Conservation (phyloP, 1,284 basidiomycete genomes). For the Porogramme epimiltina region DNA sequence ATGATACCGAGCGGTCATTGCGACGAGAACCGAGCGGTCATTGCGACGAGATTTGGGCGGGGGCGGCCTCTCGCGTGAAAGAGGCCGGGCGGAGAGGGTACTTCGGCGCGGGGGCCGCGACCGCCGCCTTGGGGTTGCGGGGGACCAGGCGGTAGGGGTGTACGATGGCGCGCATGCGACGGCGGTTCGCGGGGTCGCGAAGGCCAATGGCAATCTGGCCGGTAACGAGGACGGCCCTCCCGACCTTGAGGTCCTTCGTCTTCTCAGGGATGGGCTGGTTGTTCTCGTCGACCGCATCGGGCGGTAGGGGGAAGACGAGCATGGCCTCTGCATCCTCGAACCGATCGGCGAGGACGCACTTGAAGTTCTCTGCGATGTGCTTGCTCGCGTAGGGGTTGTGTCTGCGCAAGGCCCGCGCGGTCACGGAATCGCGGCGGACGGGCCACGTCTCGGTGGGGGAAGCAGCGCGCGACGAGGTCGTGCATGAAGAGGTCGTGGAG, state of each 20-base stretch:
- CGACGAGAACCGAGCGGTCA: neutral
- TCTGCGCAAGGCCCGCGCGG: slow-evolving; percentile 21
- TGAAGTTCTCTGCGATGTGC: slow-evolving; percentile 32
- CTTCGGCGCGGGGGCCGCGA: neutral
- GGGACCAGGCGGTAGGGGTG: slow-evolving; percentile 51
- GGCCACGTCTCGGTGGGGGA: slow-evolving; percentile 19
- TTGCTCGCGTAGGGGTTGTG: slow-evolving; percentile 16
- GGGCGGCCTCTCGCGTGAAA: slow-evolving; percentile 2
- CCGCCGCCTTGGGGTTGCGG: slow-evolving; percentile 5
- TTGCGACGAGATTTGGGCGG: neutral
- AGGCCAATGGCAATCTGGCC: slow-evolving; percentile 43
- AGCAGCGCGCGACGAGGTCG: slow-evolving; percentile 24
- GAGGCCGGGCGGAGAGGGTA: slow-evolving; percentile 3
- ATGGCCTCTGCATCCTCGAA: slow-evolving; percentile 19
- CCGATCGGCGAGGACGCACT: slow-evolving; percentile 44
- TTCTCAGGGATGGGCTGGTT: slow-evolving; percentile 6
- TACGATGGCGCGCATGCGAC: slow-evolving; percentile 48
- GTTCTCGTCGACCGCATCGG: slow-evolving; percentile 13
- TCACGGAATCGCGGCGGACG: slow-evolving; percentile 20
- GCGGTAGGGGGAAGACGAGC: slow-evolving; percentile 16
- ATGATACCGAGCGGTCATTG: neutral
- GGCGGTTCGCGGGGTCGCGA: slow-evolving; percentile 36
- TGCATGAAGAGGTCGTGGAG: slow-evolving; percentile 26
- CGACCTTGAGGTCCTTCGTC: slow-evolving; percentile 12
- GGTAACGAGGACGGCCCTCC: slow-evolving; percentile 42